Percentiles rank a stretch among this genome's conserved stretches.
Conservation (phyloP, 2,329 filamentous ascomycete genomes). For the Fusarium beomiforme region DNA sequence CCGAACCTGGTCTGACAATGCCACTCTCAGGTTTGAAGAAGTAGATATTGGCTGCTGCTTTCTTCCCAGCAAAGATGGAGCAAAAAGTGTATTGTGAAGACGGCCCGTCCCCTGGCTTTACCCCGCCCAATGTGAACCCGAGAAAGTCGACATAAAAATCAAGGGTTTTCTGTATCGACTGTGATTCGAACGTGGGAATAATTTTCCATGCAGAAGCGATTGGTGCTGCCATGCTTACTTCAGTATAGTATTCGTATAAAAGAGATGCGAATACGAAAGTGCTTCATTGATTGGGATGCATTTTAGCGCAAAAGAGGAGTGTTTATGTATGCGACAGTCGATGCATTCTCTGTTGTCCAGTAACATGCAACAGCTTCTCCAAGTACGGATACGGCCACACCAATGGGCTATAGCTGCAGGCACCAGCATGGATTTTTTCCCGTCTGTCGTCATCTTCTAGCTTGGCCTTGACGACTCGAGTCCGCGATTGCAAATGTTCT, state of each 20-base stretch:
- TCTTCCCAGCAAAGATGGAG: conserved; percentile 20
- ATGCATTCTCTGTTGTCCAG: conserved; percentile 1
- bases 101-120: conserved; percentile 13
- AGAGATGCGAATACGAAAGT: conserved; percentile 28
- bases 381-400: conserved; percentile 22
- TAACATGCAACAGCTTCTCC: background rate
- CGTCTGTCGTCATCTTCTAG: conserved; percentile 26
- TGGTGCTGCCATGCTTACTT: conserved; percentile 10
- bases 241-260: conserved; percentile 23
- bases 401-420: conserved; percentile 14
- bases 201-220: conserved; percentile 26
- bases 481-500: background rate
- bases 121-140: conserved; percentile 16
- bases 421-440: conserved; percentile 7
- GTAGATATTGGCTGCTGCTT: conserved; percentile 30
- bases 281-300: background rate
- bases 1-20: conserved; percentile 9
- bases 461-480: conserved; percentile 26
- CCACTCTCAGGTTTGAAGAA: conserved; percentile 23
- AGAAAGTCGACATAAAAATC: conserved; percentile 20
- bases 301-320: conserved; percentile 2
- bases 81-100: conserved; percentile 25
- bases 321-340: conserved; percentile 11
- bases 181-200: conserved; percentile 29
- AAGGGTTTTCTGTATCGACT: conserved; percentile 19